Evolutionary conservation across 768 basidiomycete species (phyloP).

Genomic region (Tricholoma bakamatsutake): DNA sequence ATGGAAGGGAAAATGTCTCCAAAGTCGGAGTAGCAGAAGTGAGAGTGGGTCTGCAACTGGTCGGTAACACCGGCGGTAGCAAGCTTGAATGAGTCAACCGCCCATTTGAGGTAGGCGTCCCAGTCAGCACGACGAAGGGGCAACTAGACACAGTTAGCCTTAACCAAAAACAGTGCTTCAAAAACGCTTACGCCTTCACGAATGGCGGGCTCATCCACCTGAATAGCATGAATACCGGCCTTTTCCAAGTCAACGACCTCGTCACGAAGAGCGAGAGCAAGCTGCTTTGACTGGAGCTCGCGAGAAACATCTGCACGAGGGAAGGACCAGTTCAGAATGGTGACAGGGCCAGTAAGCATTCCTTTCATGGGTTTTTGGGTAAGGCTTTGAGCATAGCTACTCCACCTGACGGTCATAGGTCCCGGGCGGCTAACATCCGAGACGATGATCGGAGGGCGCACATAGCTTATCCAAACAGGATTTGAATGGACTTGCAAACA

Average conservation of each 20-base stretch:
- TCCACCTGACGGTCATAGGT: constrained; percentile 97
- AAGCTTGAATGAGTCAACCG: constrained; percentile 98
- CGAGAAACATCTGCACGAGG: constrained; percentile 96
- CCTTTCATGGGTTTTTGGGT: constrained; percentile 97
- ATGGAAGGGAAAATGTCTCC: constrained; percentile 98
- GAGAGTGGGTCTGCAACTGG: constrained; percentile 94
- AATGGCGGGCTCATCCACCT: constrained; percentile 99
- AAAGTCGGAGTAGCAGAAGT: constrained; percentile 99
- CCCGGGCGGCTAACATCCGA: constrained; percentile 91
- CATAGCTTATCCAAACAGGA: constrained; percentile 53
- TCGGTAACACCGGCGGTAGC: constrained; percentile 94
- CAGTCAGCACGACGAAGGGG: constrained; percentile 96
- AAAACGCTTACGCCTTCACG: constrained; percentile 82
- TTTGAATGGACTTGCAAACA: constrained; percentile 4
- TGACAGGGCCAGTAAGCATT: constrained; percentile 97
- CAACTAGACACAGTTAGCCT: constrained; percentile 39
- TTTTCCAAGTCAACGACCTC: constrained; percentile 97
- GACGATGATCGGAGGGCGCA: constrained; percentile 97
- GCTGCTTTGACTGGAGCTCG: constrained; percentile 96
- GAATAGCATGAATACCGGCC: constrained; percentile 95
- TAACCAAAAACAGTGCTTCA: not conserved
- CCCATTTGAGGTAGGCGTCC: constrained; percentile 96
- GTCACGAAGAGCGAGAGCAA: constrained; percentile 96
- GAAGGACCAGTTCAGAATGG: constrained; percentile 99
- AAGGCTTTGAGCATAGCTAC: constrained; percentile 91